Evolutionary conservation across 106 monocot genomes (phyloP), one percentile per base, ranked within the genome.

Genomic region (Gastrodia elata): DNA sequence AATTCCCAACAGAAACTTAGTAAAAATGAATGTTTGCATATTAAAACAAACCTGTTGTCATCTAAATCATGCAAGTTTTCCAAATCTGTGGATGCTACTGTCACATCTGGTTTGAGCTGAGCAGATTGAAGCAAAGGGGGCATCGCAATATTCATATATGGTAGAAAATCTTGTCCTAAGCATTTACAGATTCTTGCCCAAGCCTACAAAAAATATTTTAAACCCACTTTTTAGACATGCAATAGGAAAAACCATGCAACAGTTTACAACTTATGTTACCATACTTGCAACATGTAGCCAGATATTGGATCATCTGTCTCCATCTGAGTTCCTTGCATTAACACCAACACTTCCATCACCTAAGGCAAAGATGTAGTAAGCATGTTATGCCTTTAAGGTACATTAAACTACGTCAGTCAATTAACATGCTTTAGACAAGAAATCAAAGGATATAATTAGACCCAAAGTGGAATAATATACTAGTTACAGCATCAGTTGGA

Each of bases 21-120:
- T n/a, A n/a, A n/a, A n/a, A n/a, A n/a, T n/a, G n/a, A n/a, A n/a
- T n/a, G n/a, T n/a, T n/a, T n/a, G n/a, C n/a, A n/a, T n/a, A n/a
- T n/a, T n/a, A n/a, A n/a, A n/a, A n/a, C n/a, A n/a, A n/a, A 96
- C 96, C 96, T 93, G 41, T 97, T 90, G 79, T 94, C 94, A 77
- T 97, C 90, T 39, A 86, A 88, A 43, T 90, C 88, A 49, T 97
- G 90, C 71, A 90, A n/a, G n/a, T n/a, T 87, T 18, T 86, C 97
- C 65, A 83, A 86, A 78, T 93, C 90, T 71, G 93, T 88, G 79
- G 92, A 90, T 16, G 90, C 91, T 55, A 97, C 90, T 28, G 90
- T 93, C 2, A 97, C 88, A 81, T 97, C 97, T 68, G 97, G 97
- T 76, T 97, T 97, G 34, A 97, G 93, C 78, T 97, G 97, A 57